A percentile compares a stretch with the other conserved stretches of the same genome.
Evolutionary conservation across 1,284 basidiomycete species (phyloP).

Genomic region (Ganoderma boninense): DNA sequence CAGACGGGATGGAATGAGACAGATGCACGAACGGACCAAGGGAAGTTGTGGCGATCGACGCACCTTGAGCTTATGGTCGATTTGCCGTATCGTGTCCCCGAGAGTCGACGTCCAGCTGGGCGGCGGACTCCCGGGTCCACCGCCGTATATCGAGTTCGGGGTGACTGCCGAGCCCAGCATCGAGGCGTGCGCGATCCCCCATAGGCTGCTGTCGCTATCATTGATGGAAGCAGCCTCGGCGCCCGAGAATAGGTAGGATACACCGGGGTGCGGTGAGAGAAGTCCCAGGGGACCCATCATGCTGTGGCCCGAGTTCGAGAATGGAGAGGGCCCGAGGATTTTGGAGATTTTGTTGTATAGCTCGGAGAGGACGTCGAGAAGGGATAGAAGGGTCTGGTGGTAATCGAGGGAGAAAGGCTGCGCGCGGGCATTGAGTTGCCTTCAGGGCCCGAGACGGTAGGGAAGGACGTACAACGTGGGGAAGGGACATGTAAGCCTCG

Average conservation of each 20-base stretch:
- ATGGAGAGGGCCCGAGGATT: slow-evolving; percentile 79
- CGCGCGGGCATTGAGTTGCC: slow-evolving; percentile 8
- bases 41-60: slow-evolving; percentile 32
- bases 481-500: slow-evolving; percentile 75
- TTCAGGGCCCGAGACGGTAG: not conserved
- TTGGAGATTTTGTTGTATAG: slow-evolving; percentile 86
- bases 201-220: slow-evolving; percentile 63
- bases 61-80: slow-evolving; percentile 86
- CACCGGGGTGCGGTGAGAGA: slow-evolving; percentile 78
- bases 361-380: slow-evolving; percentile 87
- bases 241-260: slow-evolving; percentile 77
- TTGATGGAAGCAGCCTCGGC: slow-evolving; percentile 41
- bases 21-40: slow-evolving; percentile 2
- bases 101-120: slow-evolving; percentile 65
- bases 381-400: slow-evolving; percentile 84
- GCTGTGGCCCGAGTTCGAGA: slow-evolving; percentile 68
- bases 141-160: slow-evolving; percentile 43
- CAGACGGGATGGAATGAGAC: slow-evolving; percentile 11
- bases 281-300: slow-evolving; percentile 81
- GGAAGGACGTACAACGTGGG: slow-evolving; percentile 69
- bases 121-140: slow-evolving; percentile 57
- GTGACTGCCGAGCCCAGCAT: slow-evolving; percentile 31
- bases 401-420: slow-evolving; percentile 89
- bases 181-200: slow-evolving; percentile 72
- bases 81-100: slow-evolving; percentile 81